phyloP scores from a whole-genome alignment of 208 protist species.

The Crithidia sp. region DNA sequence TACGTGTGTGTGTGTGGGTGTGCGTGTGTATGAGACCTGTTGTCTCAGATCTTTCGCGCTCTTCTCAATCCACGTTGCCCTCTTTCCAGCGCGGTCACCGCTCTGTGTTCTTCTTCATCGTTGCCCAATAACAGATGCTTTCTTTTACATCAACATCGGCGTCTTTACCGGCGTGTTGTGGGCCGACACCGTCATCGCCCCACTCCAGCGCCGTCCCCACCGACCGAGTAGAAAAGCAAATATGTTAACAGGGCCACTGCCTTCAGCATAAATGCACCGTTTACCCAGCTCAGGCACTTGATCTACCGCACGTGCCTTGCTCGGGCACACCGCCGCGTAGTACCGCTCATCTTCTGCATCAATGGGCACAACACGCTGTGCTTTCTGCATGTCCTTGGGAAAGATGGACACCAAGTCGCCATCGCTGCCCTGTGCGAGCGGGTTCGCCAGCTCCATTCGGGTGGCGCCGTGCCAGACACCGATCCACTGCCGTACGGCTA shows the following conservation, averaged over 20 bases:
- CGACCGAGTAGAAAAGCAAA: slow-evolving; percentile 37
- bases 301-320: slow-evolving; percentile 26
- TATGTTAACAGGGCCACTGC: slow-evolving; percentile 54
- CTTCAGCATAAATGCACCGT: slow-evolving; percentile 57
- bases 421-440: slow-evolving; percentile 58
- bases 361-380: slow-evolving; percentile 27
- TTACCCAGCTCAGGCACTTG: slow-evolving; percentile 8
- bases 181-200: slow-evolving; percentile 63
- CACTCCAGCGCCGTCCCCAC: slow-evolving; percentile 40
- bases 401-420: slow-evolving; percentile 76
- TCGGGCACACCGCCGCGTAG: slow-evolving; percentile 40
- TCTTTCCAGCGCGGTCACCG: too few relatives aligned
- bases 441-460: slow-evolving; percentile 77
- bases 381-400: slow-evolving; percentile 26
- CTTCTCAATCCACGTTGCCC: not conserved
- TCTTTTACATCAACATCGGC: slow-evolving; percentile 32
- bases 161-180: slow-evolving; percentile 56
- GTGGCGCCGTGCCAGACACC: slow-evolving; percentile 55
- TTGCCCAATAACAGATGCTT: not conserved
- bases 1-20: too few relatives aligned
- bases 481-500: slow-evolving; percentile 54
- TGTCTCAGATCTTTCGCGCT: not conserved
- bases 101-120: too few relatives aligned
- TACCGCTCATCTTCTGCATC: slow-evolving; percentile 46
- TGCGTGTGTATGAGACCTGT: too few relatives aligned